Conservation (phyloP, 2,329 filamentous ascomycete species). For the Cordyceps cateniannulata region DNA sequence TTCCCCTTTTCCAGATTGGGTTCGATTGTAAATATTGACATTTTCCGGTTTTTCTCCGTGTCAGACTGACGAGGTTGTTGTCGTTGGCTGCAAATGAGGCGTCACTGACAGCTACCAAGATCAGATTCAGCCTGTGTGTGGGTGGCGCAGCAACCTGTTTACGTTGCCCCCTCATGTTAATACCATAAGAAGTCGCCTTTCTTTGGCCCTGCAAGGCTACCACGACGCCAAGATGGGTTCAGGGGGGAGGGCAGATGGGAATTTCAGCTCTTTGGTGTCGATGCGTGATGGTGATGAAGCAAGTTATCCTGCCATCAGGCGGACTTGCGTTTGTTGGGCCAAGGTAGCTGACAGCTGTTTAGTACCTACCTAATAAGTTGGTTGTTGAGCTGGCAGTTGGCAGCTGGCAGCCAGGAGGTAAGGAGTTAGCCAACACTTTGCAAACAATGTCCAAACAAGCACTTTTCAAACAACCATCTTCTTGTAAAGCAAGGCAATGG, state of each 20-base stretch:
- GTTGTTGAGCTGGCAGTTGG: background rate
- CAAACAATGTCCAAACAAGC: background rate
- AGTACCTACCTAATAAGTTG: too few relatives aligned
- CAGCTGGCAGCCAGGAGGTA: background rate
- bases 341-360: background rate
- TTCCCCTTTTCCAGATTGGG: background rate
- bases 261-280: background rate
- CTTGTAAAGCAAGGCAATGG: too few relatives aligned
- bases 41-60: background rate
- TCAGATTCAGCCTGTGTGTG: background rate
- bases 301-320: background rate
- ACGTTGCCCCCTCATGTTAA: background rate
- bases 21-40: background rate
- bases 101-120: background rate
- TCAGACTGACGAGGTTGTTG: background rate
- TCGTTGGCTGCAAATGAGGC: background rate
- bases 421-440: background rate
- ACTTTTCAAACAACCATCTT: background rate
- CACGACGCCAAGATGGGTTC: background rate
- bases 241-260: background rate
- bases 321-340: background rate
- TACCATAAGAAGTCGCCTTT: background rate
- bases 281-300: background rate
- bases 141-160: slow-evolving; percentile 6
- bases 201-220: background rate